Evolutionary conservation across 179 eudicot genomes (phyloP).

Genomic region (Camellia oleifera): DNA sequence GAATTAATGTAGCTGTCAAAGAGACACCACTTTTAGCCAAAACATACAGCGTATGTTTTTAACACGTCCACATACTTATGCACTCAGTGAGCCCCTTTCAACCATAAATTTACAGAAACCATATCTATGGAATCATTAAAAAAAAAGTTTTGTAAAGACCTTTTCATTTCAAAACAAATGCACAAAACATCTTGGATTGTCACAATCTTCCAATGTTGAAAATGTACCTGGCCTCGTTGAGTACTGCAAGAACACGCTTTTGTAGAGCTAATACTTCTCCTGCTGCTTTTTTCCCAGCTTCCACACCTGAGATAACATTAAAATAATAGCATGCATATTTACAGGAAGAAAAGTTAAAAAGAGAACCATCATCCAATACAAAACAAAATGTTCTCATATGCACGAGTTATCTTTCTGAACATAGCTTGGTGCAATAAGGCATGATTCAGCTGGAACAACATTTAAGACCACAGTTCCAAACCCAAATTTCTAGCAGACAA

Average conservation of each 20-base stretch:
- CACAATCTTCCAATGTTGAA: neutral
- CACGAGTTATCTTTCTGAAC: neutral
- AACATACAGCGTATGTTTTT: neutral
- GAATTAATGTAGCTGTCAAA: neutral
- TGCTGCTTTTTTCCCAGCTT: constrained; percentile 98
- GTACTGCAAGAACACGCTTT: constrained; percentile 91
- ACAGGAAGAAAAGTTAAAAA: neutral
- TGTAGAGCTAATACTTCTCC: constrained; percentile 97
- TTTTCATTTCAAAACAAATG: neutral
- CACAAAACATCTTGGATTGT: neutral
- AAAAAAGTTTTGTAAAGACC: neutral
- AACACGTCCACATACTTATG: neutral
- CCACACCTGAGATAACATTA: constrained; percentile 64
- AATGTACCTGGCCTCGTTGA: constrained; percentile 83
- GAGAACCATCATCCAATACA: neutral
- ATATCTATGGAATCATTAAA: neutral
- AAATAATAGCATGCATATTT: neutral
- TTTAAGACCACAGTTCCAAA: constrained; percentile 8
- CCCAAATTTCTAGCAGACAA: constrained; percentile 15
- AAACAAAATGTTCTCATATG: neutral
- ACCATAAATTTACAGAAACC: neutral
- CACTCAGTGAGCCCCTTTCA: neutral
- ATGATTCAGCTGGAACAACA: neutral
- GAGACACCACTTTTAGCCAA: neutral
- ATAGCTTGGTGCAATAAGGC: constrained; percentile 5